Percentiles rank a stretch among this genome's conserved stretches.
Conservation (phyloP, 2,329 filamentous ascomycete genomes). For the Chaetomium strumarium region DNA sequence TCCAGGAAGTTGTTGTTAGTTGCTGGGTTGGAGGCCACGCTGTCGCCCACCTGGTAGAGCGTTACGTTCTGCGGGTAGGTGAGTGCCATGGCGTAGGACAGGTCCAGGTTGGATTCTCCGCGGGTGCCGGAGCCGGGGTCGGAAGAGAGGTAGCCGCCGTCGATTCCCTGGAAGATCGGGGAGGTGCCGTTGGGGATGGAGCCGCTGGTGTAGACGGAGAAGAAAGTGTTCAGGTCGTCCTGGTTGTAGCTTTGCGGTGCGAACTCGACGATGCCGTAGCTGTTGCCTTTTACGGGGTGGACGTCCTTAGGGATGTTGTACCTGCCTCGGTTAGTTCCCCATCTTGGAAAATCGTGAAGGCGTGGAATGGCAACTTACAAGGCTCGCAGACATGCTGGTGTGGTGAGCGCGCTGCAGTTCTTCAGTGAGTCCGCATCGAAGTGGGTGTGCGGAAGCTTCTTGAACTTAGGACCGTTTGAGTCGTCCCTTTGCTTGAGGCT, state of each 20-base stretch:
- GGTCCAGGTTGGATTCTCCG: slow-evolving; percentile 14
- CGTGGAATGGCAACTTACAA: background rate
- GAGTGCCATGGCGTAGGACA: slow-evolving; percentile 12
- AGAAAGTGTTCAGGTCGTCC: slow-evolving; percentile 6
- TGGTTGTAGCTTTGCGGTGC: slow-evolving; percentile 7
- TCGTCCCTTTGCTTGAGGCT: background rate
- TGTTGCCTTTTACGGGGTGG: slow-evolving; percentile 1
- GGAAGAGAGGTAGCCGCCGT: background rate
- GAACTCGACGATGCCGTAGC: slow-evolving; percentile 6
- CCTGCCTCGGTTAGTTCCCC: background rate
- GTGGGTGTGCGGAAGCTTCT: background rate
- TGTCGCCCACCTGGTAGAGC: slow-evolving; percentile 21
- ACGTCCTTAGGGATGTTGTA: slow-evolving; percentile 3
- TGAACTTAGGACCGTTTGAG: background rate
- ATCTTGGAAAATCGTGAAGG: background rate
- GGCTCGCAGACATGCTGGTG: slow-evolving; percentile 1
- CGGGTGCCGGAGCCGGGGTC: slow-evolving; percentile 1
- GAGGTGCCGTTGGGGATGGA: slow-evolving; percentile 1
- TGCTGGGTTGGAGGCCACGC: slow-evolving; percentile 7
- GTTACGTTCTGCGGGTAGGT: slow-evolving; percentile 21
- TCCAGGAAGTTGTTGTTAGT: slow-evolving; percentile 40
- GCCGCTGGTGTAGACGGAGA: background rate
- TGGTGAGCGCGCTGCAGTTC: slow-evolving; percentile 5
- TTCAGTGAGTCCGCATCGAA: background rate
- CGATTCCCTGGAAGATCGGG: slow-evolving; percentile 2